Evolutionary conservation across 2,329 filamentous ascomycete species (phyloP).

Genomic region (Cladosporium austrohemisphaericum): DNA sequence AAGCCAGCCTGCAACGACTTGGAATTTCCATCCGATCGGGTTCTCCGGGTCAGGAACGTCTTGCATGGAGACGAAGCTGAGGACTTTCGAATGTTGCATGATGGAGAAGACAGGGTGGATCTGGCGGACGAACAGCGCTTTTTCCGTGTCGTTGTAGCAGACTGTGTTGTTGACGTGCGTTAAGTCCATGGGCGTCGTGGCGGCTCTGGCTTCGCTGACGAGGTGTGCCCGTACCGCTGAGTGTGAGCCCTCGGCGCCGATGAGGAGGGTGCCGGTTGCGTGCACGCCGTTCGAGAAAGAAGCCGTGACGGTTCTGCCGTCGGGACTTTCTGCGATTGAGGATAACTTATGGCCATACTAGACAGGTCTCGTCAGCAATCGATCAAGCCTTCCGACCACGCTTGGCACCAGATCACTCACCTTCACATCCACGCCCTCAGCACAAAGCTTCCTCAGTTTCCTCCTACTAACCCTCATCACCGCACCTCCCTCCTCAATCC

Average conservation of each 20-base stretch:
- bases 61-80: constrained; percentile 53
- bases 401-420: neutral
- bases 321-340: neutral
- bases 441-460: constrained; percentile 15
- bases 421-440: constrained; percentile 16
- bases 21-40: constrained; percentile 15
- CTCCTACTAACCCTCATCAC: constrained; percentile 10
- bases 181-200: too few relatives aligned
- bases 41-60: constrained; percentile 43
- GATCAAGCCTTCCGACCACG: neutral
- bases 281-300: constrained; percentile 30
- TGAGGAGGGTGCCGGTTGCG: constrained; percentile 81
- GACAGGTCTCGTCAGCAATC: too few relatives aligned
- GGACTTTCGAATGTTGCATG: constrained; percentile 51
- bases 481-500: too few relatives aligned
- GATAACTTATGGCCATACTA: too few relatives aligned
- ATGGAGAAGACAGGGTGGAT: constrained; percentile 55
- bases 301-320: neutral
- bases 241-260: constrained; percentile 52
- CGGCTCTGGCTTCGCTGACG: neutral
- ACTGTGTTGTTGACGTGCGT: constrained; percentile 45
- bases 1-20: constrained; percentile 43
- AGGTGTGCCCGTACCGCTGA: constrained; percentile 1
- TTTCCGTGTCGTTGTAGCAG: constrained; percentile 42
- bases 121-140: constrained; percentile 42